A percentile compares a stretch with the other conserved stretches of the same genome.
phyloP scores from a whole-genome alignment of 2,329 filamentous ascomycete species.

The Epichloe brachyelytri region DNA sequence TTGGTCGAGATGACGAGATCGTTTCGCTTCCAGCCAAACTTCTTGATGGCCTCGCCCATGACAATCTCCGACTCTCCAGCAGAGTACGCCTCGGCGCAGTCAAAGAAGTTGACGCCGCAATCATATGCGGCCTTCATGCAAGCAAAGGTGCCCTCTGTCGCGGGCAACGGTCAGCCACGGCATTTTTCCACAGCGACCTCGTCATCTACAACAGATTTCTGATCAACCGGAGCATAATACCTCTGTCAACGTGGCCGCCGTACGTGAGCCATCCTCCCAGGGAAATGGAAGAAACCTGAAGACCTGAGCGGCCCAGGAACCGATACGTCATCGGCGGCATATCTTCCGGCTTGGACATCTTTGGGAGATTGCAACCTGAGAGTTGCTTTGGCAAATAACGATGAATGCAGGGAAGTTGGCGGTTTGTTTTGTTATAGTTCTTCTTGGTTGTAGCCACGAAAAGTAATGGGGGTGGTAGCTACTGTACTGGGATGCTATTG shows the following conservation, averaged over 20 bases:
- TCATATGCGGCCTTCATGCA: slow-evolving; percentile 51
- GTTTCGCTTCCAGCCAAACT: slow-evolving; percentile 47
- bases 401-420: neutral
- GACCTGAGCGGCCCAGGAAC: slow-evolving; percentile 55
- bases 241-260: slow-evolving; percentile 57
- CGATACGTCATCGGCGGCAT: slow-evolving; percentile 53
- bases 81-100: slow-evolving; percentile 45
- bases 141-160: slow-evolving; percentile 31
- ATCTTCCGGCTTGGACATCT: slow-evolving; percentile 28
- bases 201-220: neutral
- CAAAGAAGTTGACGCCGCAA: slow-evolving; percentile 49
- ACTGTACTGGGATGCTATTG: too few species aligned
- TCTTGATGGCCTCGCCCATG: slow-evolving; percentile 47
- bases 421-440: neutral
- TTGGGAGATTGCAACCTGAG: neutral
- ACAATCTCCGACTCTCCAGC: slow-evolving; percentile 49
- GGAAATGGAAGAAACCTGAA: slow-evolving; percentile 62
- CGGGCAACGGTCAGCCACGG: neutral
- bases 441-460: too few species aligned
- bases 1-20: slow-evolving; percentile 51
- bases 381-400: neutral
- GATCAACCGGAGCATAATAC: slow-evolving; percentile 26
- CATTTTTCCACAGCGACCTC: neutral
- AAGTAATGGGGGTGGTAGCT: too few species aligned
- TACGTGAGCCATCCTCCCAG: slow-evolving; percentile 64